These are phyloP conservation scores for Amylocarpus encephaloides DNA, from an alignment of 2,329 filamentous ascomycete genomes.

Conservation along the genomic window DNA sequence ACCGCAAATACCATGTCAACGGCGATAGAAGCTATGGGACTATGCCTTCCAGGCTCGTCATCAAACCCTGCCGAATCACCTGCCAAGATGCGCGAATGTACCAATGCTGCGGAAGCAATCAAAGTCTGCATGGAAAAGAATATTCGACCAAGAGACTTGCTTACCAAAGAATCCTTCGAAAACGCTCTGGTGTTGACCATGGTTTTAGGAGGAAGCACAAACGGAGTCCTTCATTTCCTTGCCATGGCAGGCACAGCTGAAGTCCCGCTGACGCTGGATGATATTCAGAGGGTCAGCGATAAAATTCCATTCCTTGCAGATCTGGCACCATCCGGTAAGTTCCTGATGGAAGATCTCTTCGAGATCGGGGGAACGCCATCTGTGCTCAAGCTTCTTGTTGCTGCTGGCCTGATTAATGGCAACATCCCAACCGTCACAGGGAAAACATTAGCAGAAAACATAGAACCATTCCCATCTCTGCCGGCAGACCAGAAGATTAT, in stretches of 20 bases:
- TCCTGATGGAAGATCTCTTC: constrained; percentile 85
- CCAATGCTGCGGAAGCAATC: constrained; percentile 61
- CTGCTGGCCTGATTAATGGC: constrained; percentile 69
- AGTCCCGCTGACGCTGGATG: constrained; percentile 56
- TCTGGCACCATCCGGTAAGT: constrained; percentile 70
- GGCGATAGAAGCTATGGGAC: constrained; percentile 65
- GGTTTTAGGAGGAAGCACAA: constrained; percentile 65
- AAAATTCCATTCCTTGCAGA: constrained; percentile 68
- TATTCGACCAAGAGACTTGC: constrained; percentile 59
- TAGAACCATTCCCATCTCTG: constrained; percentile 68
- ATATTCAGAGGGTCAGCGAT: constrained; percentile 63
- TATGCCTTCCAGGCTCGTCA: constrained; percentile 62
- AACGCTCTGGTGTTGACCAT: constrained; percentile 70
- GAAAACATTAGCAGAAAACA: constrained; percentile 75
- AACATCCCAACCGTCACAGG: constrained; percentile 76
- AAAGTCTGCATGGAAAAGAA: constrained; percentile 63
- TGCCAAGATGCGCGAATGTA: constrained; percentile 65
- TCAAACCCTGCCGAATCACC: constrained; percentile 62
- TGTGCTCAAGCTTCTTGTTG: constrained; percentile 79
- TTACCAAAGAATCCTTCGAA: constrained; percentile 63
- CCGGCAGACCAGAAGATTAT: constrained; percentile 79
- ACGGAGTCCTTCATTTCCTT: constrained; percentile 64
- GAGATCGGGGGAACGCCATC: constrained; percentile 78
- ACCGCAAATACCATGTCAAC: constrained; percentile 74
- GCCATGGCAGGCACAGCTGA: constrained; percentile 66